A percentile compares a stretch with the other conserved stretches of the same genome.
Conservation (phyloP, 495 filamentous ascomycete species). For the Cercophora samala region DNA sequence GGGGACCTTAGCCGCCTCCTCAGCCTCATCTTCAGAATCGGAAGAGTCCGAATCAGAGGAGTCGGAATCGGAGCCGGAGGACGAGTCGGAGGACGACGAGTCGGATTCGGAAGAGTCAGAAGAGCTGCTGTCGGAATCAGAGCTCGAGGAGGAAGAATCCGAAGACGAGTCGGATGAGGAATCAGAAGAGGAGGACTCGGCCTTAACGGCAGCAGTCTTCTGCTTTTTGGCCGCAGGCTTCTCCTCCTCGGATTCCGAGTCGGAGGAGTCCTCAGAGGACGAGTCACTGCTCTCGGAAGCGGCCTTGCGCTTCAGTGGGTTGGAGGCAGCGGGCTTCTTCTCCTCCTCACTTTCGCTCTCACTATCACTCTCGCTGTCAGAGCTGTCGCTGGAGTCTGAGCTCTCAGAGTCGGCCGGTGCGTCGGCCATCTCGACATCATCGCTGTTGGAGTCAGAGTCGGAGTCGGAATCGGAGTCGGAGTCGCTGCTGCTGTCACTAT, state of each 20-base stretch:
- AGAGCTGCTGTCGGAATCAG: slow-evolving; percentile 2
- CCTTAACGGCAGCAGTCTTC: slow-evolving; percentile 20
- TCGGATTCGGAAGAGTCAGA: slow-evolving; percentile 31
- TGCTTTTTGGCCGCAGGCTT: slow-evolving; percentile 33
- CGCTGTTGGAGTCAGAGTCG: slow-evolving; percentile 53
- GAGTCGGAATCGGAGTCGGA: slow-evolving; percentile 64
- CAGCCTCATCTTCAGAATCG: slow-evolving; percentile 43
- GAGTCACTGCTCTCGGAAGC: slow-evolving; percentile 42
- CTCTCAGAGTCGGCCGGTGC: slow-evolving; percentile 48
- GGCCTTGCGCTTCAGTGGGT: slow-evolving; percentile 63
- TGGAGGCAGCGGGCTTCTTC: slow-evolving; percentile 32
- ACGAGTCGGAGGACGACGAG: slow-evolving; percentile 24
- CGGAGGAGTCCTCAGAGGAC: slow-evolving; percentile 21
- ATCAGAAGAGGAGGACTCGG: slow-evolving; percentile 33
- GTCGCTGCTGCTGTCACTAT: slow-evolving; percentile 53
- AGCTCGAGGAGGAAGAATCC: slow-evolving; percentile 33
- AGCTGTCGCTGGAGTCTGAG: slow-evolving; percentile 41
- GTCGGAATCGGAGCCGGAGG: slow-evolving; percentile 21
- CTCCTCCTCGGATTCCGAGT: slow-evolving; percentile 39
- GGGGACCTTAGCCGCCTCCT: slow-evolving; percentile 53
- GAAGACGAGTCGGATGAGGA: slow-evolving; percentile 46
- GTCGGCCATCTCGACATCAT: slow-evolving; percentile 58
- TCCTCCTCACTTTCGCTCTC: slow-evolving; percentile 60
- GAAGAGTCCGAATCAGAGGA: slow-evolving; percentile 30
- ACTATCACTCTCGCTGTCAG: slow-evolving; percentile 54